Evolutionary conservation across 768 basidiomycete species (phyloP).

Genomic region (Coprinopsis marcescibilis): DNA sequence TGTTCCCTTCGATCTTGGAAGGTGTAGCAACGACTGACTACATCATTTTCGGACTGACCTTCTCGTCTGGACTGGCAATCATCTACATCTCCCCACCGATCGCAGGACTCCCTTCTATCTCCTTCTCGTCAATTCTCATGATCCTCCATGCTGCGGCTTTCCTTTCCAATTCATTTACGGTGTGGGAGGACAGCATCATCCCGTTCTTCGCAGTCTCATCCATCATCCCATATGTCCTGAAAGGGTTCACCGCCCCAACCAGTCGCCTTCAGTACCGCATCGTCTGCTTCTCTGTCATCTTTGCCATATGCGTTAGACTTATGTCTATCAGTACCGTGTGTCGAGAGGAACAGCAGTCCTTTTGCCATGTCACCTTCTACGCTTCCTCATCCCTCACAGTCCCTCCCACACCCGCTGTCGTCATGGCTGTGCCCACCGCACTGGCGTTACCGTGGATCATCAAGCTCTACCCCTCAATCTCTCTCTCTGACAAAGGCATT

Average conservation of each 20-base stretch:
- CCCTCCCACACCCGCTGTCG: conserved; percentile 54
- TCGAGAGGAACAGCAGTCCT: conserved; percentile 90
- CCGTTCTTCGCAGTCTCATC: conserved; percentile 69
- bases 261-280: conserved; percentile 68
- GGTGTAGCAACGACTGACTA: conserved; percentile 49
- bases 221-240: conserved; percentile 52
- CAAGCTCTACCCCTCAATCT: conserved; percentile 52
- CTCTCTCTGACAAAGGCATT: conserved; percentile 69
- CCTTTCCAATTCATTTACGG: conserved; percentile 92
- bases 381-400: conserved; percentile 62
- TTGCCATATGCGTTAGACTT: conserved; percentile 64
- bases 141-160: conserved; percentile 71
- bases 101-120: conserved; percentile 23
- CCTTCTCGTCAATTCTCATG: conserved; percentile 41
- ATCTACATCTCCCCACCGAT: conserved; percentile 36
- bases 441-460: conserved; percentile 52
- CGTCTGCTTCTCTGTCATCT: conserved; percentile 61
- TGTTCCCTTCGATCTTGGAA: conserved; percentile 28
- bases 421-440: conserved; percentile 52
- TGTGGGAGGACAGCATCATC: conserved; percentile 90
- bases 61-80: conserved; percentile 42
- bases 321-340: conserved; percentile 83
- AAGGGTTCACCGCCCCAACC: conserved; percentile 45
- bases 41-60: conserved; percentile 40
- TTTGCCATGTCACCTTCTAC: conserved; percentile 88